Evolutionary conservation across 2,329 filamentous ascomycete species (phyloP), one percentile per base, ranked within the genome.

Genomic region (Trichoderma koningiopsis): DNA sequence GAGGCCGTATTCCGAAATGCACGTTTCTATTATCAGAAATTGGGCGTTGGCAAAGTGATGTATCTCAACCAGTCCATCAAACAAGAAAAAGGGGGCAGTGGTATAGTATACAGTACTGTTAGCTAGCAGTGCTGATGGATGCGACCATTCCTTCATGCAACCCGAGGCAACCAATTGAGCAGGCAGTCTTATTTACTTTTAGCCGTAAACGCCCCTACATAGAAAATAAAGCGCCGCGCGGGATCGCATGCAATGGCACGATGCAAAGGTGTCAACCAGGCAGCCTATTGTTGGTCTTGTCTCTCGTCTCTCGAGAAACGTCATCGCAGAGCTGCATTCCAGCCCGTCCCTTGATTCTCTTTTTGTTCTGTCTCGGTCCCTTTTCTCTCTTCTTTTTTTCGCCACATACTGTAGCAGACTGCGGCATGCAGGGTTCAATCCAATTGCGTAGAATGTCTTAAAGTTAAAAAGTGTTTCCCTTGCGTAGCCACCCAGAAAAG

Each of bases 151-250:
- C 55, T 65, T 14, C 19, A 59, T 59, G 63, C 63, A 33, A n/a
- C 55, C 63, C 55, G 33, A 66, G 63, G 63, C 63, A 66, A 66
- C 63, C 63, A 66, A 33, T 57, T 24, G 53, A 47, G 22, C 55
- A 27, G 22, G n/a, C 40, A 35, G 40, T 37, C 40, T 67, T 67
- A 40, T 67, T 67, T 67, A 59, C 63, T 67, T 43, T 67, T 67
- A 67, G 63, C 63, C 62, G 52, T 29, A n/a, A 19, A 65, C 19
- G 27, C 19, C 33, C 61, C 33, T 35, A 35, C 11, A 35, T 35
- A 52, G n/a, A n/a, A 66, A 29, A 43, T 10, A 43, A 43, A 43
- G 40, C 40, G 40, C 40, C 33, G 62, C 19, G 52, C 35, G 31
- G 33, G 56, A 59, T 40, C 27, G 61, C 49, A 29, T 43, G n/a